A percentile compares a stretch with the other conserved stretches of the same genome.
phyloP scores from a whole-genome alignment of 768 basidiomycete species.

The Russula compacta region DNA sequence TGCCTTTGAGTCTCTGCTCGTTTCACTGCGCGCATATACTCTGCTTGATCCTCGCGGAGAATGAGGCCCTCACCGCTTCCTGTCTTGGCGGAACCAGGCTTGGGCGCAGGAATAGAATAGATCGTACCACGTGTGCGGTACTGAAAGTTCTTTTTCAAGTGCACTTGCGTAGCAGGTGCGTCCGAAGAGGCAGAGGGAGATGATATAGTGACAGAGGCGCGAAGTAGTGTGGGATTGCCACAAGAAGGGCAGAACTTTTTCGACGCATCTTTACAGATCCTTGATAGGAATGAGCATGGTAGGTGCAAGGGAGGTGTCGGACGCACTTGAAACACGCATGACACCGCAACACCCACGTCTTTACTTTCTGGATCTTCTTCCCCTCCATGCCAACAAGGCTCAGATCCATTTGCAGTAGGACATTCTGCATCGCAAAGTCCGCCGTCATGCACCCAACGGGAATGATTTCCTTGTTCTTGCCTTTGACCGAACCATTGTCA shows the following conservation, averaged over 20 bases:
- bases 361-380: constrained; percentile 80
- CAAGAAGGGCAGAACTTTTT: constrained; percentile 98
- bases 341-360: constrained; percentile 93
- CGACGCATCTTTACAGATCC: constrained; percentile 90
- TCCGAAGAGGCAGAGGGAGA: constrained; percentile 51
- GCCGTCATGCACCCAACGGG: constrained; percentile 91
- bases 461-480: constrained; percentile 35
- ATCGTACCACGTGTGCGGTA: constrained; percentile 86
- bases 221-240: constrained; percentile 83
- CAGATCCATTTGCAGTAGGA: constrained; percentile 88
- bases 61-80: constrained; percentile 78
- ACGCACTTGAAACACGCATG: constrained; percentile 99
- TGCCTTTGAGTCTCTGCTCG: constrained; percentile 60
- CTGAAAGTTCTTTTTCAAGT: constrained; percentile 94
- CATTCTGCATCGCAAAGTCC: constrained; percentile 99
- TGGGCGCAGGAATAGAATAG: constrained; percentile 87
- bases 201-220: constrained; percentile 83
- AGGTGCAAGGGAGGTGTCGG: not conserved
- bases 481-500: constrained; percentile 27
- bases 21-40: constrained; percentile 79
- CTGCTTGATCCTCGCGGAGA: constrained; percentile 85
- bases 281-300: constrained; percentile 27
- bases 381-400: constrained; percentile 86
- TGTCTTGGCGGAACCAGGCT: constrained; percentile 77
- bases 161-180: constrained; percentile 69